phyloP scores from a whole-genome alignment of 441 rosid species.

The Iberis amara region DNA sequence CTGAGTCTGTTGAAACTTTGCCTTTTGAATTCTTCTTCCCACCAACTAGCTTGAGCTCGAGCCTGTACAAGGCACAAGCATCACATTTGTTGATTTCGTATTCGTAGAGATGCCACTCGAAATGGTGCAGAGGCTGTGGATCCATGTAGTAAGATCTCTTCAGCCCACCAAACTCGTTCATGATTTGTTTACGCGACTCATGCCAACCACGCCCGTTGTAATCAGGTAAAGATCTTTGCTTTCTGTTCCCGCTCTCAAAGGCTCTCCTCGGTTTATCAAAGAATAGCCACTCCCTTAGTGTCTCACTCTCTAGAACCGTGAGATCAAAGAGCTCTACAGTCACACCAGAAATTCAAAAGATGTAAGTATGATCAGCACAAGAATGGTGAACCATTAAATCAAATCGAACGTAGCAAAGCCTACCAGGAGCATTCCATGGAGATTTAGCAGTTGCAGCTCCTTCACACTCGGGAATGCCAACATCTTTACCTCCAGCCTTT shows the following conservation, averaged over 20 bases:
- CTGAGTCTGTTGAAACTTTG: constrained; percentile 64
- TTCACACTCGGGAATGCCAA: constrained; percentile 93
- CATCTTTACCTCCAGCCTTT: constrained; percentile 83
- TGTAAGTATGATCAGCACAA: not conserved
- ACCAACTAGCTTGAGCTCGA: constrained; percentile 86
- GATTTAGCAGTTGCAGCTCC: constrained; percentile 99
- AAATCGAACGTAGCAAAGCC: constrained; percentile 18
- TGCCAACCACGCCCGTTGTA: constrained; percentile 99
- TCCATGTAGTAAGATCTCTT: constrained; percentile 99
- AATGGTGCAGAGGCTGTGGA: constrained; percentile 89
- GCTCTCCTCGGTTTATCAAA: constrained; percentile 98
- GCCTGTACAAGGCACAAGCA: constrained; percentile 89
- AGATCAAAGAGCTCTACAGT: constrained; percentile 95
- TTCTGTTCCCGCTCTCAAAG: constrained; percentile 96
- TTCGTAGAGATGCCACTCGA: constrained; percentile 96
- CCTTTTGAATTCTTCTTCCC: constrained; percentile 88
- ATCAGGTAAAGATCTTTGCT: constrained; percentile 96
- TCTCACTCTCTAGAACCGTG: constrained; percentile 75
- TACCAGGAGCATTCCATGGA: constrained; percentile 99
- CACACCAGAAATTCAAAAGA: constrained; percentile 16
- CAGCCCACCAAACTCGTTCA: constrained; percentile 88
- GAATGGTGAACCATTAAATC: not conserved
- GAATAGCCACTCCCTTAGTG: constrained; percentile 97
- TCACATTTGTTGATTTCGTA: constrained; percentile 93
- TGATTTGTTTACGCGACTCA: constrained; percentile 94